phyloP scores from a whole-genome alignment of 495 filamentous ascomycete genomes.

The Aspergillus haitiensis region DNA sequence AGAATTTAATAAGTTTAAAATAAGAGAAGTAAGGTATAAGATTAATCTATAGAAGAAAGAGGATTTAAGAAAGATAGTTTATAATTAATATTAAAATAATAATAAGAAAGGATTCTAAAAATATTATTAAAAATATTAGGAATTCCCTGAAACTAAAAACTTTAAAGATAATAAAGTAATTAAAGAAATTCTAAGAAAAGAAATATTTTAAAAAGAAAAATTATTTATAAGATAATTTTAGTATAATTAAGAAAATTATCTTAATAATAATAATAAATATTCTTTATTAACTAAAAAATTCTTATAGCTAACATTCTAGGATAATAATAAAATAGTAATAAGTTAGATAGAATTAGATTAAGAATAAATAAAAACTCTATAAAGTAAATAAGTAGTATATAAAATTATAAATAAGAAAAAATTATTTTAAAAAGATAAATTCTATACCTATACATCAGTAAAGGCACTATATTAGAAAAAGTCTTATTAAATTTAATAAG shows the following conservation, averaged over 20 bases:
- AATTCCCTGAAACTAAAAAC: too few relatives aligned
- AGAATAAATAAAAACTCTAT: too few relatives aligned
- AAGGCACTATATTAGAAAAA: not conserved
- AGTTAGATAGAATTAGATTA: too few relatives aligned
- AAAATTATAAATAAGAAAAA: not conserved
- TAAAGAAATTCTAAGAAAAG: not conserved
- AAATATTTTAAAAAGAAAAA: not conserved
- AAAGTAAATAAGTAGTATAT: not conserved
- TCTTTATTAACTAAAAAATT: too few relatives aligned
- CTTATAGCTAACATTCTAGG: too few relatives aligned
- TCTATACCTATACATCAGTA: not conserved
- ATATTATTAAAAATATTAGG: not conserved
- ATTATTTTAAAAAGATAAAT: slow-evolving; percentile 1
- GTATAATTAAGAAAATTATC: not conserved
- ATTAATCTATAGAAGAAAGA: too few relatives aligned
- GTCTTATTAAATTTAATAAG: not conserved
- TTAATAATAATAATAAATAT: not conserved
- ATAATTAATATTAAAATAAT: too few relatives aligned
- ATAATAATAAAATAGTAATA: too few relatives aligned
- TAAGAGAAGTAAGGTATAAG: too few relatives aligned
- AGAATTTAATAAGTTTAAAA: too few relatives aligned
- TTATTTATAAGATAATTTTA: not conserved
- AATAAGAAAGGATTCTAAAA: too few relatives aligned
- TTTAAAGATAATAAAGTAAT: not conserved
- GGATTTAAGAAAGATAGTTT: too few relatives aligned